Conservation (phyloP, 225 moss, liverwort and hornwort species). For the Climacium dendroides region DNA sequence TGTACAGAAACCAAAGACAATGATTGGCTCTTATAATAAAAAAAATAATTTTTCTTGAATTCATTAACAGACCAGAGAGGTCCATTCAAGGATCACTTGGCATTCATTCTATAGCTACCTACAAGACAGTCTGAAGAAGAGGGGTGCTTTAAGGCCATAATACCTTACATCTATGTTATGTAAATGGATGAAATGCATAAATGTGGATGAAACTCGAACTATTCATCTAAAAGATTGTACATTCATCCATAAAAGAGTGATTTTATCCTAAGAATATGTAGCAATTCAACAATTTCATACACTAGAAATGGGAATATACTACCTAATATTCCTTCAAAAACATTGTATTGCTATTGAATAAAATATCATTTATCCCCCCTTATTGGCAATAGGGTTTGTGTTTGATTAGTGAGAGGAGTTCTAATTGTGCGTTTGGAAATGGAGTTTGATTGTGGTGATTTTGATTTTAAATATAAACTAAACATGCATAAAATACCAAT, state of each 20-base stretch:
- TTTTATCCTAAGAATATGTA: too few relatives aligned
- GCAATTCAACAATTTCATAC: not conserved
- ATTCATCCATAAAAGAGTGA: not conserved
- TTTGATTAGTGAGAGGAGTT: not conserved
- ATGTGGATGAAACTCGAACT: accelerated
- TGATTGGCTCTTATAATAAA: too few relatives aligned
- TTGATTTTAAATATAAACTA: not conserved
- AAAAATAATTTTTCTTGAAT: too few relatives aligned
- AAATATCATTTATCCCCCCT: not conserved
- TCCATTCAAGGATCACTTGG: too few relatives aligned
- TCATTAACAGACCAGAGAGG: too few relatives aligned
- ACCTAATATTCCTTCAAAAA: too few relatives aligned
- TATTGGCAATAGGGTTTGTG: accelerated
- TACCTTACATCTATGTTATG: too few relatives aligned
- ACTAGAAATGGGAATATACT: not conserved
- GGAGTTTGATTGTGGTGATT: not conserved
- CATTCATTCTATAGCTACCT: too few relatives aligned
- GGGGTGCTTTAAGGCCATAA: too few relatives aligned
- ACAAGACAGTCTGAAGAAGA: too few relatives aligned
- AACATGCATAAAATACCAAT: not conserved
- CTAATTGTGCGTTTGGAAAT: not conserved
- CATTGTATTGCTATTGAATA: accelerated
- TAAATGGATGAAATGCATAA: not conserved
- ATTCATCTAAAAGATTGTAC: not conserved
- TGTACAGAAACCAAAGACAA: too few relatives aligned